Evolutionary conservation across 1,284 basidiomycete species (phyloP).

Genomic region (Fomitopsis palustris): DNA sequence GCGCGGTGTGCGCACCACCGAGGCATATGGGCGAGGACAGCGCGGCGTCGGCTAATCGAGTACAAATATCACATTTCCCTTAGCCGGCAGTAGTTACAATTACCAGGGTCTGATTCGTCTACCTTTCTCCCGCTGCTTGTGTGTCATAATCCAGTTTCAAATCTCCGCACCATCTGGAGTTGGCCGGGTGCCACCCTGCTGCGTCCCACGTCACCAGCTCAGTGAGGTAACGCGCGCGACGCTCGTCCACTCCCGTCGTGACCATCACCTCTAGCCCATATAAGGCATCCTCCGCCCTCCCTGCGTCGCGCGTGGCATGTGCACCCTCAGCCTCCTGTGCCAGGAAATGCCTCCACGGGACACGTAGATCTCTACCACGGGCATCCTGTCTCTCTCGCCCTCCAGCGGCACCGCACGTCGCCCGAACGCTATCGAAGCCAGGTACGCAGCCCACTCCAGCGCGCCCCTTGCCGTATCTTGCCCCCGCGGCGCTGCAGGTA

Average conservation of each 20-base stretch:
- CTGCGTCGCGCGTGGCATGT: background rate
- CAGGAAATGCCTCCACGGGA: background rate
- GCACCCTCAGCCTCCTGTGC: background rate
- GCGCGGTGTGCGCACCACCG: background rate
- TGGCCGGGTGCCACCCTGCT: background rate
- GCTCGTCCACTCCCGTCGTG: constrained; percentile 5
- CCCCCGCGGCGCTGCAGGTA: background rate
- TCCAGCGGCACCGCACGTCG: background rate
- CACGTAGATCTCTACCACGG: background rate
- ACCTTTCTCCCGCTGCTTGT: background rate
- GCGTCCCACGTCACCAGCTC: constrained; percentile 1
- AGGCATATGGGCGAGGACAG: background rate
- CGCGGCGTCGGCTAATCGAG: background rate
- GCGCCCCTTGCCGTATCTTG: background rate
- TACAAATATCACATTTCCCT: background rate
- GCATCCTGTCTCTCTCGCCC: background rate
- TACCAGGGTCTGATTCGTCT: constrained; percentile 1
- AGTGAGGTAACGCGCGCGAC: constrained; percentile 3
- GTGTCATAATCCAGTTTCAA: background rate
- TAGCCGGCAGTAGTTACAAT: background rate
- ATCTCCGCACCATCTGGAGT: background rate
- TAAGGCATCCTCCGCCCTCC: constrained; percentile 2
- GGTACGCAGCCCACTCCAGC: background rate
- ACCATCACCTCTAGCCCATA: constrained; percentile 8
- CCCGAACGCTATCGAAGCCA: background rate